Conservation (phyloP, 768 basidiomycete genomes). For the Lyophyllum shimeji region DNA sequence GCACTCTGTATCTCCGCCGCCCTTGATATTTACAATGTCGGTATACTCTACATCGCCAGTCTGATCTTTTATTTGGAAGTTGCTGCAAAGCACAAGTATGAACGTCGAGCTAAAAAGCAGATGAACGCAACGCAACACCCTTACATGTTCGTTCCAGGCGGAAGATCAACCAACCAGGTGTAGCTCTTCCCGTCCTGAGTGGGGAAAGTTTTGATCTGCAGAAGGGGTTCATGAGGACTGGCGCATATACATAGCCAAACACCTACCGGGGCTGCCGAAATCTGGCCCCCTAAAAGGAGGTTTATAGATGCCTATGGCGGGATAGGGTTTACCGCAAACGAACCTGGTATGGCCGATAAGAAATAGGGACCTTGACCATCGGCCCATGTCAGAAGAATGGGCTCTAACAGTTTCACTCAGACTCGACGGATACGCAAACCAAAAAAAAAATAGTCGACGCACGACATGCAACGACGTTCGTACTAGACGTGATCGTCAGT, state of each 20-base stretch:
- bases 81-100: slow-evolving; percentile 33
- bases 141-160: slow-evolving; percentile 46
- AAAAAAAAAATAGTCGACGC: slow-evolving; percentile 14
- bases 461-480: slow-evolving; percentile 50
- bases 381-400: slow-evolving; percentile 52
- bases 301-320: background rate
- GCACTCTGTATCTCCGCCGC: slow-evolving; percentile 36
- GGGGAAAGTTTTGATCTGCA: slow-evolving; percentile 56
- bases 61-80: slow-evolving; percentile 55
- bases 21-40: slow-evolving; percentile 44
- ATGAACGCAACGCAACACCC: slow-evolving; percentile 13
- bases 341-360: slow-evolving; percentile 62
- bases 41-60: slow-evolving; percentile 55
- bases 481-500: slow-evolving; percentile 24
- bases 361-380: slow-evolving; percentile 58
- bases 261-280: slow-evolving; percentile 50
- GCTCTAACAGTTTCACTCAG: slow-evolving; percentile 43
- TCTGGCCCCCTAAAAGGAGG: slow-evolving; percentile 47
- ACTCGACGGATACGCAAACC: background rate
- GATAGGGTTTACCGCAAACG: slow-evolving; percentile 13
- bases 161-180: slow-evolving; percentile 59
- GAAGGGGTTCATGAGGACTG: background rate
- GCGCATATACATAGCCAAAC: background rate
- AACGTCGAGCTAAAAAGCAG: background rate
- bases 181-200: slow-evolving; percentile 36